Base-by-base conservation (phyloP, 1,284 basidiomycete genomes). In the Apiotrichum brassicae region DNA sequence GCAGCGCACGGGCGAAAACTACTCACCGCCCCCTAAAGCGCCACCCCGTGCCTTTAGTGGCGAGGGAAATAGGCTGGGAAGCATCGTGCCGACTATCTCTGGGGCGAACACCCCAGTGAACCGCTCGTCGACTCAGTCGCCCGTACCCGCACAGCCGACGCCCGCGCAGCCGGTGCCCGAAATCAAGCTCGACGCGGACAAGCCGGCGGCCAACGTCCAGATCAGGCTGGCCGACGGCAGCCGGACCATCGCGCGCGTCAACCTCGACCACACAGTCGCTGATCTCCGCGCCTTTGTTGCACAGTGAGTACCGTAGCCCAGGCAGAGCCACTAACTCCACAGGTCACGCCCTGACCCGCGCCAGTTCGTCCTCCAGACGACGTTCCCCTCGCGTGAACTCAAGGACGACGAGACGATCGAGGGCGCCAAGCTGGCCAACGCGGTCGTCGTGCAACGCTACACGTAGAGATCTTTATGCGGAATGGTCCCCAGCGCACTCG, bases 171-270 rank as follows among this genome's bases (percentile, higher is more conserved):
- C 70, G 26, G n/a, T n/a, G n/a, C 16, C 53, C 57, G 25, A 22
- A n/a, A 40, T 76, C 36, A 43, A 49, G 20, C 76, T 81, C 22
- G 75, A 66, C 34, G 78, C 82, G 22, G 26, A 32, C 52, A 77
- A 81, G 68, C 93, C 93, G 2, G 86, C 83, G 46, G 97, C 93
- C 28, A 89, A 82, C 64, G 78, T 98, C n/a, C 93, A 97, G 75
- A 79, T 97, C 48, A 78, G 93, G 41, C 70, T 97, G 40, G 86
- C 85, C 11, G 92, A 97, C 72, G 95, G 95, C 12, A 87, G 87
- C n/a, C 80, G 91, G 58, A 81, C 94, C 70, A 85, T 91, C 3
- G 84, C 81, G 40, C 77, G 87, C 46, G 87, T 97, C 84, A 98
- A 98, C 72, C 76, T 92, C 49, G 84, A 83, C 11, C 91, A 97